These are phyloP conservation scores for Colletotrichum siamense DNA, from an alignment of 2,329 filamentous ascomycete species.

Conservation along the genomic window DNA sequence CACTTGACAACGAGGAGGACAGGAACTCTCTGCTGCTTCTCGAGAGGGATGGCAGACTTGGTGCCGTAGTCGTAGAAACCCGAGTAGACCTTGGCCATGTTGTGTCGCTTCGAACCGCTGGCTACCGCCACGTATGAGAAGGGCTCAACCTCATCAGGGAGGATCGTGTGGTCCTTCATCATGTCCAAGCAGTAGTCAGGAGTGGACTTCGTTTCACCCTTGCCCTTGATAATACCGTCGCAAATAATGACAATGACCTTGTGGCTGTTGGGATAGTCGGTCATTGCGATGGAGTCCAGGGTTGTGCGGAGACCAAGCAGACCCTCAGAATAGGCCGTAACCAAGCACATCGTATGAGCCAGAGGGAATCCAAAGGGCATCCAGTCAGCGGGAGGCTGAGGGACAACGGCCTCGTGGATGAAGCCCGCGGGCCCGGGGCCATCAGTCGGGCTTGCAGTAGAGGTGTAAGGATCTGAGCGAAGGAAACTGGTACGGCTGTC, in stretches of 20 bases:
- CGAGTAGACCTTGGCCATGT: slow-evolving; percentile 98
- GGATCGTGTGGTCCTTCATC: slow-evolving; percentile 89
- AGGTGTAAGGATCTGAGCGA: slow-evolving; percentile 60
- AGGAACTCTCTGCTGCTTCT: slow-evolving; percentile 94
- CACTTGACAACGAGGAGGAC: slow-evolving; percentile 98
- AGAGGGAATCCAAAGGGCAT: slow-evolving; percentile 96
- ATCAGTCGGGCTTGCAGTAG: slow-evolving; percentile 63
- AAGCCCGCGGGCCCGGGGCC: slow-evolving; percentile 88
- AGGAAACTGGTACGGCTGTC: slow-evolving; percentile 71
- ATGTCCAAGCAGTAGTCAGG: slow-evolving; percentile 90
- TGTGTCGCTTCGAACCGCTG: slow-evolving; percentile 95
- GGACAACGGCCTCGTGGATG: slow-evolving; percentile 93
- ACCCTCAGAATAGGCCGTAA: slow-evolving; percentile 97
- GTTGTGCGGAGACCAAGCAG: slow-evolving; percentile 92
- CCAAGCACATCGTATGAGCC: slow-evolving; percentile 90
- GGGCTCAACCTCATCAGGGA: slow-evolving; percentile 81
- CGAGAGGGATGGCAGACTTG: slow-evolving; percentile 76
- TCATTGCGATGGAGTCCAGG: slow-evolving; percentile 93
- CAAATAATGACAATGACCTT: slow-evolving; percentile 96
- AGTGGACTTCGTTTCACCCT: slow-evolving; percentile 85
- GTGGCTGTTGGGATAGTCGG: slow-evolving; percentile 99
- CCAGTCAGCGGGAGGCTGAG: slow-evolving; percentile 95
- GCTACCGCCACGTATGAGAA: slow-evolving; percentile 98
- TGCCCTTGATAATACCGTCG: slow-evolving; percentile 96
- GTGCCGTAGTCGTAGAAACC: slow-evolving; percentile 97